Evolutionary conservation across 2,329 filamentous ascomycete species (phyloP), one percentile per base, ranked within the genome.

Genomic region (Rhinocladiella similis): DNA sequence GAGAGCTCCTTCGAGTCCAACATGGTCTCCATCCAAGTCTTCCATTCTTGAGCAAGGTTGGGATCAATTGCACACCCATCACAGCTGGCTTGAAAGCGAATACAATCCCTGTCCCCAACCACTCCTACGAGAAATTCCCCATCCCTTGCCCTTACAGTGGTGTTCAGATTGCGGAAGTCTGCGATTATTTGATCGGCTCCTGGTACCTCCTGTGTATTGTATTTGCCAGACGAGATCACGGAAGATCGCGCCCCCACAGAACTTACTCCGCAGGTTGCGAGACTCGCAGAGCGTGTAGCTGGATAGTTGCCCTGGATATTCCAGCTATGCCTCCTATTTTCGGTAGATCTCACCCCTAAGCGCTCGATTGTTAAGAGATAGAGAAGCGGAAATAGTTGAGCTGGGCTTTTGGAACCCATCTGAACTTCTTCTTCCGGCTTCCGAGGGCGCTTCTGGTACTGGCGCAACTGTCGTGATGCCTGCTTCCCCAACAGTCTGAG

Each of bases 1-100:
- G 42, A 18, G 7, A 20, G 16, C 22, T 22, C 19, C 18, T 14
- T 10, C 2, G 46, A 14, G 29, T 64, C 60, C 33, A 65, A 38
- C 6, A 65, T 58, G 3, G 22, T 48, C 51, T 65, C 61, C 42
- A 65, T 56, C 20, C 56, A 42, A 9, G 12, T n/a, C 53, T 60
- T 65, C 54, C 56, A 65, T 36, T 65, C 53, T 14, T 46, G 5
- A 20, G 63, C 59, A 20, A 54, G 56, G 5, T 16, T 47, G 1
- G 56, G 52, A 47, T 65, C 63, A 43, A 65, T 62, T 1, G 59
- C 61, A 47, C 59, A 58, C n/a, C 56, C 61, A 38, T 65, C 63
- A 27, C 59, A 61, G 20, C 57, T 55, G 22, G 54, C 60, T 6
- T 46, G 50, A 27, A 64, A 61, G 18, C 54, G 39, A 14, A 64